These are phyloP conservation scores for Thielaviopsis populi DNA, from an alignment of 2,329 filamentous ascomycete genomes.

Conservation along the genomic window DNA sequence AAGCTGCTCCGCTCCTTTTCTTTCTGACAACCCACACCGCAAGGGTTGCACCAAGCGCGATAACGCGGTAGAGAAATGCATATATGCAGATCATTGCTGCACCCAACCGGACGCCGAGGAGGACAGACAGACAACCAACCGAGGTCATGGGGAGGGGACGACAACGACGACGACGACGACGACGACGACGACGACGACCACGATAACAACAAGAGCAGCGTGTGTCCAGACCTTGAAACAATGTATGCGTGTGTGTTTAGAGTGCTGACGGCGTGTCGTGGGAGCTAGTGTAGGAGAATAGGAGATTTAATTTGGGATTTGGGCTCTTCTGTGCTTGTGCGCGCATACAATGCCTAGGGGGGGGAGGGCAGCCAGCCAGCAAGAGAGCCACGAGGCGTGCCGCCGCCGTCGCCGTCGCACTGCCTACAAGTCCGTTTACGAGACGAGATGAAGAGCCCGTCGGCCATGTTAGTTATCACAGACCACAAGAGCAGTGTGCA, in stretches of 20 bases:
- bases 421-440: too few relatives aligned
- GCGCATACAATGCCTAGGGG: too few relatives aligned
- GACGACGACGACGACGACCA: too few relatives aligned
- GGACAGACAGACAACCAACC: not conserved
- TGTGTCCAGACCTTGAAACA: too few relatives aligned
- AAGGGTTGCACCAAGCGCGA: not conserved
- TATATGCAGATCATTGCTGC: not conserved
- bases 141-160: not conserved
- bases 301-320: too few relatives aligned
- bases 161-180: not conserved
- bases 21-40: not conserved
- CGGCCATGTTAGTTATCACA: not conserved
- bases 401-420: not conserved
- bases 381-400: not conserved
- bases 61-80: not conserved
- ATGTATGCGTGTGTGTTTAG: too few relatives aligned
- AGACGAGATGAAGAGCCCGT: too few relatives aligned
- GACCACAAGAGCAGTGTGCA: not conserved
- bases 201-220: too few relatives aligned
- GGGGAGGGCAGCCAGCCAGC: not conserved
- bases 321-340: too few relatives aligned
- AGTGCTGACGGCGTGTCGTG: too few relatives aligned
- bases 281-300: too few relatives aligned
- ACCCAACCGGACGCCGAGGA: not conserved
- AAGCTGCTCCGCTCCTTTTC: not conserved